Percentiles rank a stretch among this genome's conserved stretches.
Evolutionary conservation across 1,139 yeast species (phyloP).

Genomic region (Meyerozyma guilliermondii): DNA sequence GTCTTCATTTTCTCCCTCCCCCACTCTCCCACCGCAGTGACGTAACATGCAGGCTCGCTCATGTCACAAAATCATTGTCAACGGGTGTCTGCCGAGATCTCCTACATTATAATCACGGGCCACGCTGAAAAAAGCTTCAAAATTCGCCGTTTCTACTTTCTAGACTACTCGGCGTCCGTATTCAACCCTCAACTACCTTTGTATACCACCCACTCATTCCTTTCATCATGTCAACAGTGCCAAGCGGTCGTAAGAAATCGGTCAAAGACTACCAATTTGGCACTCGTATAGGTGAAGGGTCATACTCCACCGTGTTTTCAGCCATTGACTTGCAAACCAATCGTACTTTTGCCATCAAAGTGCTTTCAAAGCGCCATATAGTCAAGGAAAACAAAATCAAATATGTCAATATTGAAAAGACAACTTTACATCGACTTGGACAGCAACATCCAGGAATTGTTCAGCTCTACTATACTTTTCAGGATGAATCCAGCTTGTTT

Average conservation of each 20-base stretch:
- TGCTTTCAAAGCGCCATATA: constrained; percentile 66
- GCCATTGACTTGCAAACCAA: constrained; percentile 58
- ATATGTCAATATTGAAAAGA: constrained; percentile 74
- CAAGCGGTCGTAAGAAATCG: constrained; percentile 20
- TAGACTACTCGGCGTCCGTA: neutral
- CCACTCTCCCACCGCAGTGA: neutral
- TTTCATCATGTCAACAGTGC: neutral
- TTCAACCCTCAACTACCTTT: neutral
- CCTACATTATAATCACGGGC: neutral
- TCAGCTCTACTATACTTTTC: constrained; percentile 72
- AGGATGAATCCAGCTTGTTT: constrained; percentile 66
- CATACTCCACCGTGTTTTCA: constrained; percentile 70
- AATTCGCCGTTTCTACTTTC: neutral
- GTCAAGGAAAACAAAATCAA: constrained; percentile 76
- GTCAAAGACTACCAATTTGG: constrained; percentile 72
- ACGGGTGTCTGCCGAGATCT: neutral
- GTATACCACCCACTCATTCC: neutral
- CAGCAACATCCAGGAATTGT: constrained; percentile 63
- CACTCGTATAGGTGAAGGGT: constrained; percentile 72
- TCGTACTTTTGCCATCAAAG: constrained; percentile 67
- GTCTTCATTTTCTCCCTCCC: neutral
- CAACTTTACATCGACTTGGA: constrained; percentile 67
- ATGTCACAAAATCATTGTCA: constrained; percentile 2
- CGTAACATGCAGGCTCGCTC: neutral
- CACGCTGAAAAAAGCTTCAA: neutral